Conservation (phyloP, 345 rosid genomes). For the Clarkia xantiana region DNA sequence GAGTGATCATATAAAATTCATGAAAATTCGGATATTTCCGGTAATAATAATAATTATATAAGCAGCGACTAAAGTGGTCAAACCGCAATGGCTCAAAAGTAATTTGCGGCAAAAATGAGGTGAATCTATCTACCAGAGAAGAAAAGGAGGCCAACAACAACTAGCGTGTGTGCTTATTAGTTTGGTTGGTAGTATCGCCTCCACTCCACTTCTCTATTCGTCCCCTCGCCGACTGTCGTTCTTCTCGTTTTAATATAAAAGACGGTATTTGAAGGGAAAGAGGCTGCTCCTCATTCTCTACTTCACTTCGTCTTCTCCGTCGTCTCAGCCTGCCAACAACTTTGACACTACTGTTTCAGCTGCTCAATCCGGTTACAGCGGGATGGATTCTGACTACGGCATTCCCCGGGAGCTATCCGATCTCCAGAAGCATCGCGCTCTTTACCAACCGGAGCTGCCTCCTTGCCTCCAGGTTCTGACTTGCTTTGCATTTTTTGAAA, state of each 20-base stretch:
- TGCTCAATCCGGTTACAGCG: not conserved
- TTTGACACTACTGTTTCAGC: too few species aligned
- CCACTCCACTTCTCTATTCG: not conserved
- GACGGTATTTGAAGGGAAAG: too few species aligned
- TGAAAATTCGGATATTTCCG: too few species aligned
- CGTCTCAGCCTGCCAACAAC: too few species aligned
- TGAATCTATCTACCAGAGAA: too few species aligned
- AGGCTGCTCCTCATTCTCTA: too few species aligned
- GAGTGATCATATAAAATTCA: too few species aligned
- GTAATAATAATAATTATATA: too few species aligned
- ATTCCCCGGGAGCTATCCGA: slow-evolving; percentile 83
- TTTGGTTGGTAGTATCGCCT: slow-evolving; percentile 17
- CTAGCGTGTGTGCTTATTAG: not conserved
- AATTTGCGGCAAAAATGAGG: too few species aligned
- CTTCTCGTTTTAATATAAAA: not conserved
- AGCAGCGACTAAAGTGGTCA: too few species aligned
- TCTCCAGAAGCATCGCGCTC: slow-evolving; percentile 74
- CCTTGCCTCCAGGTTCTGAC: slow-evolving; percentile 80
- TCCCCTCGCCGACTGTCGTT: not conserved
- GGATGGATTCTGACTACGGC: slow-evolving; percentile 94
- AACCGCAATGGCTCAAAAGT: not conserved
- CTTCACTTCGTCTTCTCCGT: too few species aligned
- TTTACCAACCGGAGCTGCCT: slow-evolving; percentile 72
- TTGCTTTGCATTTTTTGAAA: not conserved
- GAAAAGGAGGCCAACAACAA: too few species aligned